A percentile compares a stretch with the other conserved stretches of the same genome.
Evolutionary conservation across 2,329 filamentous ascomycete species (phyloP).

Genomic region (Xylariaceae sp.): DNA sequence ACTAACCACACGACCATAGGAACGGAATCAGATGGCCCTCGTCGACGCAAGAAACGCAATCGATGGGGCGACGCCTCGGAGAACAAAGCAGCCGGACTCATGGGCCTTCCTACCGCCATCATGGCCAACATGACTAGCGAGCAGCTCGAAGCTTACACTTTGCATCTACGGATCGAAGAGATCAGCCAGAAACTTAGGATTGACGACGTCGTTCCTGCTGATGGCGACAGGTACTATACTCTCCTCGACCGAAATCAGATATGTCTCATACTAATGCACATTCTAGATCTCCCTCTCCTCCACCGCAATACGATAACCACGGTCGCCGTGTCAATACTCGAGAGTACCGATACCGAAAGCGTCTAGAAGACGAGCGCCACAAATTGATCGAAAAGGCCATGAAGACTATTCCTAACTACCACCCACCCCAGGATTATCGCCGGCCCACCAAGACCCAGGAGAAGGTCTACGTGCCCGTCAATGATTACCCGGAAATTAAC

Average conservation of each 20-base stretch:
- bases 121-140: conserved; percentile 97
- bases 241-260: neutral
- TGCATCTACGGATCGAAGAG: conserved; percentile 96
- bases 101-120: conserved; percentile 95
- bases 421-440: conserved; percentile 96
- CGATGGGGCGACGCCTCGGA: conserved; percentile 96
- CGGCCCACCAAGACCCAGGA: conserved; percentile 99
- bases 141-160: conserved; percentile 93
- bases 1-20: conserved; percentile 34
- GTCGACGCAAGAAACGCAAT: conserved; percentile 95
- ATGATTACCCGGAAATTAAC: conserved; percentile 99
- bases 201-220: conserved; percentile 95
- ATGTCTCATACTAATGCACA: conserved; percentile 3
- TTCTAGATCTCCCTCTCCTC: conserved; percentile 81
- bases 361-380: conserved; percentile 96
- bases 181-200: conserved; percentile 99
- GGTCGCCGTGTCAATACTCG: conserved; percentile 98
- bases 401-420: conserved; percentile 99
- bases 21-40: conserved; percentile 65
- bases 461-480: conserved; percentile 99
- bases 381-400: conserved; percentile 98
- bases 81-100: conserved; percentile 96
- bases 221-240: conserved; percentile 75
- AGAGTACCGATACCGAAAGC: conserved; percentile 97
- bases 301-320: conserved; percentile 98